Evolutionary conservation across 2,329 filamentous ascomycete species (phyloP).

Genomic region (Sclerotinia subarctica): DNA sequence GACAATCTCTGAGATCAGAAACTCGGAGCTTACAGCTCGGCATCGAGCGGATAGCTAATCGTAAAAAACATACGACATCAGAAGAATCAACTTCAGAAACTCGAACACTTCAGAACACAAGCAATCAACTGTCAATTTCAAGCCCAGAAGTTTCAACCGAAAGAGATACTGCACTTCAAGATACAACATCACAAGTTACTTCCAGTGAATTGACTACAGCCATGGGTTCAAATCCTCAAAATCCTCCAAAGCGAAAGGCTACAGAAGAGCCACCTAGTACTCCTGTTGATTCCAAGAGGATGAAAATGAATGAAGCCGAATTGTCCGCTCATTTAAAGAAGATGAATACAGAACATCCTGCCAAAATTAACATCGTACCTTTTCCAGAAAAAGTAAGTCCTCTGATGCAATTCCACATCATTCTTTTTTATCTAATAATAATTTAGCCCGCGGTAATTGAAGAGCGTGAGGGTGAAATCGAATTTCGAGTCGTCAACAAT

Average conservation of each 20-base stretch:
- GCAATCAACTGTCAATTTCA: too few species aligned
- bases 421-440: background rate
- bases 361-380: slow-evolving; percentile 67
- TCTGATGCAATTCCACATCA: background rate
- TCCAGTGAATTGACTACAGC: background rate
- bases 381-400: slow-evolving; percentile 78
- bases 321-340: slow-evolving; percentile 43
- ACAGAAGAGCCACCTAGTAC: slow-evolving; percentile 59
- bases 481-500: slow-evolving; percentile 98
- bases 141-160: too few species aligned
- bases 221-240: slow-evolving; percentile 4
- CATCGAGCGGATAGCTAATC: background rate
- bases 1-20: background rate
- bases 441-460: slow-evolving; percentile 79
- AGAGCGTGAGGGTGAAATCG: slow-evolving; percentile 89
- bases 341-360: slow-evolving; percentile 48
- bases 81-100: background rate
- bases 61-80: background rate
- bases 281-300: slow-evolving; percentile 60
- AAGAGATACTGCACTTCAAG: too few species aligned
- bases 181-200: too few species aligned
- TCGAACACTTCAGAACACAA: too few species aligned
- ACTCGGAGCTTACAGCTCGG: background rate
- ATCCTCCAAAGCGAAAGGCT: slow-evolving; percentile 64
- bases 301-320: slow-evolving; percentile 50